Base-by-base conservation (phyloP, 2,329 filamentous ascomycete genomes). In the Fusarium musae region DNA sequence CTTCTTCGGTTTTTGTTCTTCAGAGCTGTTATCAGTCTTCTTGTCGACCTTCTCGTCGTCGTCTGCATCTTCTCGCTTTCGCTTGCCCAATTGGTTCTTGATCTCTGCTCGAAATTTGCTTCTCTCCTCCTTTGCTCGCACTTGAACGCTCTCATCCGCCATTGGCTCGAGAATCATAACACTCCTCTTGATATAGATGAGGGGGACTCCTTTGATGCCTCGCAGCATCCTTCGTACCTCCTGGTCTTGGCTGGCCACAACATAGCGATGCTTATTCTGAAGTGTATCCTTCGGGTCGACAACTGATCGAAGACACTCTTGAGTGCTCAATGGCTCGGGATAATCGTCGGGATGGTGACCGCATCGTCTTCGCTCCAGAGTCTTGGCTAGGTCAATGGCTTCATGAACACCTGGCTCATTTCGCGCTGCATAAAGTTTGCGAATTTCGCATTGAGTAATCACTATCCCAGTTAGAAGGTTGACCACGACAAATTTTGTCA, bases 371-470 rank as follows among this genome's bases (percentile, higher is more conserved):
- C 93, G 89, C 83, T 96, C 93, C 79, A 90, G 90, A 19, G 85
- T 87, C 83, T 96, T 96, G 26, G 93, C 93, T 72, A 91, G 86
- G 50, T 91, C 88, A 77, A 97, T 95, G 58, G 93, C 88, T n/a
- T 84, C 84, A 70, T 82, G 80, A 30, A 87, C 82, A 34, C 87
- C 85, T 6, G 87, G 86, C 66, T 89, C 87, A 75, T 80, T 85
- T 71, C 89, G 88, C 59, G 87, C 85, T 23, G 87, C 87, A 82
- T 96, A 96, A 49, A 96, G 88, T 80, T 94, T 92, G 75, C 93
- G 90, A 80, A 95, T 95, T 65, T 90, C 92, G 84, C 93, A 95
- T 84, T 94, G 92, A 26, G 93, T 94, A 72, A 95, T 93, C 89
- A 95, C 90, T 92, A 66, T 32, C n/a, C 19, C 19, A 21, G 72